Base-by-base conservation (phyloP, 1,284 basidiomycete genomes). In the Ganoderma sinense region DNA sequence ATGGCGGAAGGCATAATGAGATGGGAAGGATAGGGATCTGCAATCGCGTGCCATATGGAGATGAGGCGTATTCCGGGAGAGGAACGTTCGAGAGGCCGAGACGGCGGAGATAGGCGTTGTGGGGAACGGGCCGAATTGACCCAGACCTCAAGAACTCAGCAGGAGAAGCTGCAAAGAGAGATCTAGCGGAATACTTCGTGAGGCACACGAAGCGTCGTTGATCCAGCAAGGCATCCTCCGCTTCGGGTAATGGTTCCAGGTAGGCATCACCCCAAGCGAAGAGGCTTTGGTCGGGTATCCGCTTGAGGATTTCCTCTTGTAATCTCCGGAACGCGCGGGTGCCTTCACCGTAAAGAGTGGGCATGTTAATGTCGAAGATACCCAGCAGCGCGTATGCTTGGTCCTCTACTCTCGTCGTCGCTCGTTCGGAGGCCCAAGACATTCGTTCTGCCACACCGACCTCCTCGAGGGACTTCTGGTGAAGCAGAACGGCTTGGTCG, bases 301-400 rank as follows among this genome's bases (percentile, higher is more conserved):
- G 56, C 29, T 39, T 33, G 31, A 59, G 33, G 56, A 59, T 59
- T 20, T 59, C 56, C 33, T 59, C 56, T 36, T 59, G 56, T 10
- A 59, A 8, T 36, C 56, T 11, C 4, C 31, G 26, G 18, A 59
- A 59, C 6, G 56, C 56, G 31, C 56, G 56, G 31, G 56, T 36
- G 6, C 56, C 56, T 39, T 59, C 56, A 4, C 56, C 56, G n/a
- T 59, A 59, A 10, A 59, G 56, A 14, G 56, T 36, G 29, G 56
- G 33, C 56, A 59, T 59, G 26, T 59, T 59, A 33, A 59, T 59
- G 18, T 59, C 56, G 16, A 59, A 59, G 20, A 59, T 59, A 11
- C 56, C 56, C n/a, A 59, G 18, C 31, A 59, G 56, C 33, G 56
- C 16, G 20, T 59, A 59, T 3, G 56, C 56, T 31, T 33, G 16